A percentile compares a stretch with the other conserved stretches of the same genome.
phyloP scores from a whole-genome alignment of 371 early-diverging fungal species.

The Mortierella sp. region DNA sequence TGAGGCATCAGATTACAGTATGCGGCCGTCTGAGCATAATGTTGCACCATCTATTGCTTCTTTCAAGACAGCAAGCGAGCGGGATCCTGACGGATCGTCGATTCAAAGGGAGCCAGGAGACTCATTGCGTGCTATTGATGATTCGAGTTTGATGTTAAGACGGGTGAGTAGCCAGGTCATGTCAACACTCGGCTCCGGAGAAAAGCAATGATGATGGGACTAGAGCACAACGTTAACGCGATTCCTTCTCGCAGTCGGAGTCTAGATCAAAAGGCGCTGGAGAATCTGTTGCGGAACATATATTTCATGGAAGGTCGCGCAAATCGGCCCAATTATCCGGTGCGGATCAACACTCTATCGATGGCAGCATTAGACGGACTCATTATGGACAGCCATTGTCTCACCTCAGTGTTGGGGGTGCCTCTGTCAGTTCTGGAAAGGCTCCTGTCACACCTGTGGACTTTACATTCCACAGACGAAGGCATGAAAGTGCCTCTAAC shows the following conservation, averaged over 20 bases:
- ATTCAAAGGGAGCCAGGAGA: slow-evolving; percentile 6
- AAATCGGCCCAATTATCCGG: slow-evolving; percentile 1
- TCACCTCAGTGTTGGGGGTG: not conserved
- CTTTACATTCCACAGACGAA: slow-evolving; percentile 36
- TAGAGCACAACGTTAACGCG: too few species aligned
- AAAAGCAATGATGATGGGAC: too few species aligned
- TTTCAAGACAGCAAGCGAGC: slow-evolving; percentile 27
- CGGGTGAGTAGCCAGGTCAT: too few species aligned
- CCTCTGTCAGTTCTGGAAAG: slow-evolving; percentile 8
- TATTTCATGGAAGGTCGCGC: slow-evolving; percentile 9
- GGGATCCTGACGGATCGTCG: slow-evolving; percentile 19
- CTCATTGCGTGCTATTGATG: slow-evolving; percentile 13
- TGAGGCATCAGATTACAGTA: slow-evolving; percentile 30
- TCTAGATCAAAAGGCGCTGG: slow-evolving; percentile 19
- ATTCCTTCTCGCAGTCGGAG: slow-evolving; percentile 10
- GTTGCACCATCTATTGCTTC: slow-evolving; percentile 31
- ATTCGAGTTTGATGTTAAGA: slow-evolving; percentile 7
- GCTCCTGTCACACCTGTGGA: slow-evolving; percentile 39
- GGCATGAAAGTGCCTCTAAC: slow-evolving; percentile 32
- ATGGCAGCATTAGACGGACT: slow-evolving; percentile 6
- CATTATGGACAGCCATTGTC: slow-evolving; percentile 13
- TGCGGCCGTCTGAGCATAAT: slow-evolving; percentile 18
- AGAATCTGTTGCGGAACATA: slow-evolving; percentile 15
- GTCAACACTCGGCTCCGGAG: too few species aligned
- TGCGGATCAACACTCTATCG: slow-evolving; percentile 3